Evolutionary conservation across 768 basidiomycete genomes (phyloP), one percentile per base, ranked within the genome.

Genomic region (Pisolithus microcarpus): DNA sequence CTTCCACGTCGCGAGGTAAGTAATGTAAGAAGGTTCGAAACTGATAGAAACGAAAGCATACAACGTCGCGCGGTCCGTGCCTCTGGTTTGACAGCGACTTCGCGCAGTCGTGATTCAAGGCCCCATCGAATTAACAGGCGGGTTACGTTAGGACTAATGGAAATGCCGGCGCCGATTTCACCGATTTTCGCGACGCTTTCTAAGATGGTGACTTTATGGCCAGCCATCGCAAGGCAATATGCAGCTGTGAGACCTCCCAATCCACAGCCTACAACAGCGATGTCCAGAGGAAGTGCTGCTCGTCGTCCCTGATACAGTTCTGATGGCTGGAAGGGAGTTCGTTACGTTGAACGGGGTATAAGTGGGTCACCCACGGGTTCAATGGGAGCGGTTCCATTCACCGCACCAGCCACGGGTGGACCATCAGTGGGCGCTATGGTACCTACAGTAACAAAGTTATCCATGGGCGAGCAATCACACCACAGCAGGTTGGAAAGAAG

Each of bases 131-230:
- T 65, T 44, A 81, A 64, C 10, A 79, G 67, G 16, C 73, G 65
- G n/a, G 67, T 69, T n/a, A 77, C 40, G 55, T 78, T 77, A 18
- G 68, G 65, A 24, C 56, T 52, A 49, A 76, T 57, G 57, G 78
- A 77, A 34, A 80, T 78, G 15, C 78, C 78, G 4, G 78, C 78
- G 2, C 79, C 77, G 6, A 76, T 69, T 50, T 78, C 76, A 1
- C 74, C 55, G 11, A 76, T 62, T 3, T 55, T 48, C 0, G 55
- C 44, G 2, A 76, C 72, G 15, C 58, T 57, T 54, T 80, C 78
- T 34, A 80, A 63, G 45, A 79, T 63, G 28, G 75, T 76, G 47
- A 80, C 70, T 5, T 58, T 70, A 60, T 80, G 77, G 1, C 78
- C 78, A 0, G 73, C 71, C 18, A 67, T 65, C 3, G 75, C 74